These are phyloP conservation scores for Chrysoporthe cubensis DNA, from an alignment of 2,329 filamentous ascomycete genomes.

Conservation along the genomic window DNA sequence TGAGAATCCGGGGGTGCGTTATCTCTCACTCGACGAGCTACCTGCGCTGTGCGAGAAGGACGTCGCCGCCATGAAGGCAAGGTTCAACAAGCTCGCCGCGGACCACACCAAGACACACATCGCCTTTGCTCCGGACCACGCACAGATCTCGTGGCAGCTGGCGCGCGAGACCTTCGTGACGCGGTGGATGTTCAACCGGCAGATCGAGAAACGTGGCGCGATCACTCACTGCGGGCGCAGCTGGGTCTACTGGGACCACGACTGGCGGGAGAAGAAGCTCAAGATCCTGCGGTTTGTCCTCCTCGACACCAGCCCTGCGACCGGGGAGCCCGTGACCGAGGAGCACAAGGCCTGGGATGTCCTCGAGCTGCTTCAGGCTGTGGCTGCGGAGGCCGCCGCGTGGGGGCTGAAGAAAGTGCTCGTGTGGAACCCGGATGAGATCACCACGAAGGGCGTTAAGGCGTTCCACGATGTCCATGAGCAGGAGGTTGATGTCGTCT, in stretches of 20 bases:
- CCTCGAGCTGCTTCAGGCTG: constrained; percentile 38
- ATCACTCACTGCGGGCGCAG: constrained; percentile 34
- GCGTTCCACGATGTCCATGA: constrained; percentile 45
- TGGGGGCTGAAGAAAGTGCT: constrained; percentile 41
- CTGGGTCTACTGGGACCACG: constrained; percentile 43
- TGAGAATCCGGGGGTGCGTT: constrained; percentile 31
- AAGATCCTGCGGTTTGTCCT: constrained; percentile 37
- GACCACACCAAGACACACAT: constrained; percentile 37
- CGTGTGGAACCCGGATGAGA: constrained; percentile 42
- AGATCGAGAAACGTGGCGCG: constrained; percentile 32
- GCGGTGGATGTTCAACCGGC: constrained; percentile 31
- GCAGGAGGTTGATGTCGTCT: constrained; percentile 34
- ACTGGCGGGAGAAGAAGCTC: constrained; percentile 39
- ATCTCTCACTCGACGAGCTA: constrained; percentile 33
- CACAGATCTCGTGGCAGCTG: constrained; percentile 40
- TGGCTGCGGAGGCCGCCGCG: constrained; percentile 38
- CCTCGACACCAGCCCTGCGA: constrained; percentile 25
- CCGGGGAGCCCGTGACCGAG: constrained; percentile 18
- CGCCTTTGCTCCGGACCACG: constrained; percentile 39
- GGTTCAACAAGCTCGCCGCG: constrained; percentile 31
- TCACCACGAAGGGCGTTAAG: constrained; percentile 36
- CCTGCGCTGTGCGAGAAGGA: constrained; percentile 35
- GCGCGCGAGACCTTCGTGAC: constrained; percentile 37
- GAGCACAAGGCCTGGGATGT: constrained; percentile 34
- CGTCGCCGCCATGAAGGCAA: constrained; percentile 34